Evolutionary conservation across 148 eudicot species (phyloP), one percentile per base, ranked within the genome.

Genomic region (Chenopodium album): DNA sequence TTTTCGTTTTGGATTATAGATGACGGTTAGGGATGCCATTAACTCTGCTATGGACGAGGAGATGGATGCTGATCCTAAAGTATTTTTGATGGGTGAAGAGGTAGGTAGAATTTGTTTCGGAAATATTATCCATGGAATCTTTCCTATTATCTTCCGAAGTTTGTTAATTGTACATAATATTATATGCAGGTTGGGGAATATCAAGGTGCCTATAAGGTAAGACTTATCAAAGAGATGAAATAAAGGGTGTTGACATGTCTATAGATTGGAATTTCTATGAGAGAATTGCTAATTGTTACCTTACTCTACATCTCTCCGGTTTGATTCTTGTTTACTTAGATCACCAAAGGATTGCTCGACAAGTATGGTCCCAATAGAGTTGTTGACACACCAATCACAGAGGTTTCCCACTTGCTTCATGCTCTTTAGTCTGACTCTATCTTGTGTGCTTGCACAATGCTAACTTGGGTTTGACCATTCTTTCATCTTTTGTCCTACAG

Each of bases 141-240:
- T 16, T 2, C 20, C 17, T 56, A 14, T 56, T 14, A 2, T 17
- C 20, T 56, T 17, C 62, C 22, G 17, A 12, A 14, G 22, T 59
- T 66, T 56, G 54, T 64, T 80, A 9, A 63, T 9, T 14, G 26
- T 34, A 23, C 65, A 1, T 46, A 11, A n/a, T 50, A 10, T 41
- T 3, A 52, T 73, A 9, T 84, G 31, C 87, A 94, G 98, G 96
- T 94, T 85, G 98, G 98, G 19, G 98, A 94, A 74, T 94, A 94
- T 83, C 98, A 94, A 85, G 98, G 98, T 80, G 98, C 98, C 73
- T 94, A 94, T 84, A 94, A 94, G 94, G 98, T 94, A 78, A 83
- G 85, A 50, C 31, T 46, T 52, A 74, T 52, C 0, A 23, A 31
- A n/a, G 14, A 29, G 60, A 9, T 69, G 20, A 69, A 31, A 11